Conservation (phyloP, 257 asterid species). For the Petunia secreta region DNA sequence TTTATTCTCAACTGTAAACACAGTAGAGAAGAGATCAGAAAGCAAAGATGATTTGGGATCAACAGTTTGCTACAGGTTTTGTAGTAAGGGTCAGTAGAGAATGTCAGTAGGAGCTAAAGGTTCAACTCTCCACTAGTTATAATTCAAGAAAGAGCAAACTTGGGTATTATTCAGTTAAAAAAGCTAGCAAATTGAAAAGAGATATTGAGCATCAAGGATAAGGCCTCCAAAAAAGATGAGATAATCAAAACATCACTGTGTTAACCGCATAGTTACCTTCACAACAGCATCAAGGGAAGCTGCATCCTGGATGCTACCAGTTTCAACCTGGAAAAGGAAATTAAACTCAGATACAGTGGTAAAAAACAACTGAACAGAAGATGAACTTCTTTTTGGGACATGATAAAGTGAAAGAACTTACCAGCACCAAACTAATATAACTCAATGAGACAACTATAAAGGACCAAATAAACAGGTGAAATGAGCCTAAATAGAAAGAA, state of each 20-base stretch:
- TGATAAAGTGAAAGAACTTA: neutral
- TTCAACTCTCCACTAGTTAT: neutral
- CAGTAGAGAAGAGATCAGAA: neutral
- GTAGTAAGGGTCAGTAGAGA: slow-evolving; percentile 15
- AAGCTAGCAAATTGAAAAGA: slow-evolving; percentile 3
- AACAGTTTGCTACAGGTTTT: slow-evolving; percentile 14
- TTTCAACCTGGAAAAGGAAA: slow-evolving; percentile 57
- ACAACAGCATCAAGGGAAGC: slow-evolving; percentile 86
- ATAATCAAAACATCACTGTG: neutral
- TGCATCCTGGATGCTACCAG: slow-evolving; percentile 71
- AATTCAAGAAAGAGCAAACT: neutral
- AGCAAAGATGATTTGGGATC: neutral
- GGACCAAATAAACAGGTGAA: neutral
- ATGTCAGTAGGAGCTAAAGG: slow-evolving; percentile 9
- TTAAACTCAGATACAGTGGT: slow-evolving; percentile 13
- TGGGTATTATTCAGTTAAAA: neutral
- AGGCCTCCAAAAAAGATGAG: neutral
- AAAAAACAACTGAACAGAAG: slow-evolving; percentile 7
- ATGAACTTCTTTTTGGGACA: neutral
- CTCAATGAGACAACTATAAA: neutral
- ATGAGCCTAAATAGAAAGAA: neutral
- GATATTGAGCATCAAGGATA: slow-evolving; percentile 17
- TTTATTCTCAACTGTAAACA: slow-evolving; percentile 13
- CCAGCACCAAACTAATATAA: neutral
- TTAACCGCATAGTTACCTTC: slow-evolving; percentile 53